A percentile compares a stretch with the other conserved stretches of the same genome.
phyloP scores from a whole-genome alignment of 352 stramenopile species.

The Globisporangium barbulae region DNA sequence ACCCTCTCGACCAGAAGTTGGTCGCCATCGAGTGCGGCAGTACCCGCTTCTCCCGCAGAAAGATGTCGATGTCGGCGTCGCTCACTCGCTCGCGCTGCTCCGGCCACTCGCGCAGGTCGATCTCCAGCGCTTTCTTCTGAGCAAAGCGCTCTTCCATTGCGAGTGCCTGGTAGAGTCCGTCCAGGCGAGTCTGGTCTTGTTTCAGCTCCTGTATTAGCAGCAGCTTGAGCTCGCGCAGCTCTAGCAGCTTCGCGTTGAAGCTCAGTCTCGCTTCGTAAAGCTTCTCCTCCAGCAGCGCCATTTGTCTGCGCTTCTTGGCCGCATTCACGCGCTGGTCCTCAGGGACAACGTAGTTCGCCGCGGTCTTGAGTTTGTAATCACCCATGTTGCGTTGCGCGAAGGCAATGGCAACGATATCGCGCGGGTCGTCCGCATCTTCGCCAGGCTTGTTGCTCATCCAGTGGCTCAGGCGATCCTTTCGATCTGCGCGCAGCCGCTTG shows the following conservation, averaged over 20 bases:
- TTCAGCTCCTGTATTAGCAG: constrained; percentile 73
- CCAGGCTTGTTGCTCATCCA: constrained; percentile 76
- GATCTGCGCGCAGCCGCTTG: constrained; percentile 68
- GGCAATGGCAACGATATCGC: constrained; percentile 89
- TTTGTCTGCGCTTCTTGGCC: constrained; percentile 86
- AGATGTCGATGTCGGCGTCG: constrained; percentile 77
- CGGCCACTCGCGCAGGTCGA: constrained; percentile 84
- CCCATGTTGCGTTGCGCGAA: constrained; percentile 88
- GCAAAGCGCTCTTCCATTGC: constrained; percentile 8
- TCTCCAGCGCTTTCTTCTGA: constrained; percentile 20
- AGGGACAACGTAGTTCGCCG: constrained; percentile 85
- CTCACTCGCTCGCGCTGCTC: constrained; percentile 85
- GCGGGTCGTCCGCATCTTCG: constrained; percentile 88
- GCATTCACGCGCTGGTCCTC: constrained; percentile 88
- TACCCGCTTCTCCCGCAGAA: constrained; percentile 52
- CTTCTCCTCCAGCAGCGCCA: constrained; percentile 78
- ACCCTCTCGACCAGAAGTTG: constrained; percentile 1
- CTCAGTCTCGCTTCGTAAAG: constrained; percentile 75
- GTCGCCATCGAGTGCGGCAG: constrained; percentile 26
- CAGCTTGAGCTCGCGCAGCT: constrained; percentile 87
- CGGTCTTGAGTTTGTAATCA: constrained; percentile 92
- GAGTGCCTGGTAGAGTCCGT: constrained; percentile 45
- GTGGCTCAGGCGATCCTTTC: constrained; percentile 57
- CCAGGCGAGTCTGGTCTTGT: constrained; percentile 48
- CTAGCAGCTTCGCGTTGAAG: constrained; percentile 91